Evolutionary conservation across 164 flowering plant species (phyloP), one percentile per base, ranked within the genome.

Genomic region (Platanus orientalis): DNA sequence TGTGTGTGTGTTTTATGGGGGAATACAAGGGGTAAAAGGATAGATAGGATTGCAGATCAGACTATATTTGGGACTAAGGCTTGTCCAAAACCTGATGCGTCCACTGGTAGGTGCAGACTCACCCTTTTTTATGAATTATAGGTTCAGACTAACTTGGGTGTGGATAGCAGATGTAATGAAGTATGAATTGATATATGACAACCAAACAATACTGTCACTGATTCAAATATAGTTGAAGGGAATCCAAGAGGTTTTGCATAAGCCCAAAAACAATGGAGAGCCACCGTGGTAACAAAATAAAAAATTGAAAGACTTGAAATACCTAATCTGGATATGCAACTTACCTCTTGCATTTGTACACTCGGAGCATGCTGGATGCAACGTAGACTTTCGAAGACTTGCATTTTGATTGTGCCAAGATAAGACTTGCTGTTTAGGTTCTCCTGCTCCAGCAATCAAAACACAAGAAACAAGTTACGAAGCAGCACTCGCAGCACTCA

Each of bases 271-370:
- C 20, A n/a, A n/a, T n/a, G n/a, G n/a, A n/a, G n/a, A n/a, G n/a
- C n/a, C n/a, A n/a, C n/a, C n/a, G n/a, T n/a, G n/a, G n/a, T n/a
- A n/a, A 19, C 16, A 6, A 29, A n/a, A n/a, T 12, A 3, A 3
- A n/a, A 21, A 47, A 65, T n/a, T 45, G n/a, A 6, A 12, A 58
- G 17, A 23, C 10, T n/a, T 36, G 28, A 48, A 44, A 50, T 17
- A 20, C 49, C 20, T 1, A n/a, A 2, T 42, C 26, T 60, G 21
- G 1, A 23, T 30, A 48, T 11, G n/a, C n/a, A n/a, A 71, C 79
- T 73, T 61, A 92, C 99, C 93, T 94, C 99, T 54, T 94, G 99
- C 99, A 94, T 82, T 73, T 94, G 99, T 26, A 94, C 97, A 68
- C 96, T 69, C 24, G 97, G 99, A 63, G 99, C 97, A 83, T 87